Evolutionary conservation across 192 early-diverging fungal genomes (phyloP), one percentile per base, ranked within the genome.

Genomic region (Coemansia sp.): DNA sequence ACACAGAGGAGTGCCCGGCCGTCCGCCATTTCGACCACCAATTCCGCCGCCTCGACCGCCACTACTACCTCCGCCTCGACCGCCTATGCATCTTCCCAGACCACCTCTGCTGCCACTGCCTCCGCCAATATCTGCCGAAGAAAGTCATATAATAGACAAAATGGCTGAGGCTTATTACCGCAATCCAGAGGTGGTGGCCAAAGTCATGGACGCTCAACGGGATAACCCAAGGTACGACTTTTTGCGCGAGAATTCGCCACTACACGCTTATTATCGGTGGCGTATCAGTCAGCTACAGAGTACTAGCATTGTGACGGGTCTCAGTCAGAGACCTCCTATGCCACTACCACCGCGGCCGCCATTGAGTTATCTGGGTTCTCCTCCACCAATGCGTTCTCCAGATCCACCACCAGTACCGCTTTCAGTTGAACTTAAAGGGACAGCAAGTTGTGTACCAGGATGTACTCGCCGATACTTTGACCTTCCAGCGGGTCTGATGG

Each of bases 401-500:
- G 55, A 43, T 29, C 50, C 62, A 24, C 64, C 68, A 20, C 55
- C 69, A 2, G 41, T 38, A 40, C 57, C 65, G 44, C 55, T 2
- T 3, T 2, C 31, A 2, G 29, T 5, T 18, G 29, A 31, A 36
- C 15, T 8, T 1, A 18, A 58, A 4, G 29, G 4, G 33, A 12
- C 12, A 9, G 0, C 5, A 0, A 10, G 27, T 58, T 16, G 29
- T 58, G 55, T 5, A 13, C 15, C 4, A 16, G 7, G 6, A 5
- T 29, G 29, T 33, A 18, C 0, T 58, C 47, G 12, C 7, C 70
- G 36, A 29, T 83, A 83, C 50, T 64, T 66, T 68, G 66, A 64
- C 41, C 66, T 78, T 13, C 80, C 80, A 15, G 75, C 75, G 5
- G 64, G 80, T 2, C 16, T 83, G 3, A 83, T 83, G 80, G 31